These are phyloP conservation scores for Aspergillus piperis DNA, from an alignment of 2,329 filamentous ascomycete genomes.

Conservation along the genomic window DNA sequence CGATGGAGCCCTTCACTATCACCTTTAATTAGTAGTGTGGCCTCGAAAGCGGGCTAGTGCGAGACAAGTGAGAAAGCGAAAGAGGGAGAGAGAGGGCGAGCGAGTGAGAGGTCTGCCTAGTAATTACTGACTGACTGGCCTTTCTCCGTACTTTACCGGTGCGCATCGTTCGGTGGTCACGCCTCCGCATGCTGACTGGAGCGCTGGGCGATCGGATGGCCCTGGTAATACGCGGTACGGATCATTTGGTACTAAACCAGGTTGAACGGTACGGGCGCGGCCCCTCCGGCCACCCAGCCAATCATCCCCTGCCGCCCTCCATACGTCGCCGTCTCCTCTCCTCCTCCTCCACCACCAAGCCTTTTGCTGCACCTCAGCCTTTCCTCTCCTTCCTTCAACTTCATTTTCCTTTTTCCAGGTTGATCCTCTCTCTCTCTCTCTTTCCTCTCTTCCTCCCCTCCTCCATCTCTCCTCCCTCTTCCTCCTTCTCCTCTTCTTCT, in stretches of 20 bases:
- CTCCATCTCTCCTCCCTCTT: constrained; percentile 15
- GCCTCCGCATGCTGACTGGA: constrained; percentile 14
- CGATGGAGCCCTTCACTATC: background rate
- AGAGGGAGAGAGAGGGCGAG: background rate
- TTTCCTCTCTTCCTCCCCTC: constrained; percentile 13
- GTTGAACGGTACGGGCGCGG: background rate
- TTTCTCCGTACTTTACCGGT: constrained; percentile 10
- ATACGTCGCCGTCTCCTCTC: constrained; percentile 17
- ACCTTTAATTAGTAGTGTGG: constrained; percentile 9
- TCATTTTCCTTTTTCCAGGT: constrained; percentile 23
- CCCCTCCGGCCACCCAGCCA: constrained; percentile 9
- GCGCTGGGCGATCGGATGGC: constrained; percentile 14
- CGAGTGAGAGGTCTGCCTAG: background rate
- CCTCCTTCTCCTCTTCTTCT: constrained; percentile 12
- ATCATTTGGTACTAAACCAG: background rate
- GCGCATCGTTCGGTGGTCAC: constrained; percentile 10
- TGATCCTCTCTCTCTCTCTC: constrained; percentile 19
- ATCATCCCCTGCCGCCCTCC: constrained; percentile 16
- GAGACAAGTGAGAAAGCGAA: background rate
- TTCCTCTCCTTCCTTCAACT: constrained; percentile 22
- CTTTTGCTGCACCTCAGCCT: constrained; percentile 18
- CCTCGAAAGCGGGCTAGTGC: constrained; percentile 1
- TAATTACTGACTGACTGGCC: constrained; percentile 1
- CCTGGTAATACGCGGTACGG: constrained; percentile 18
- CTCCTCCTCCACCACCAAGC: constrained; percentile 12